Conservation (phyloP, 2,329 filamentous ascomycete species). For the Elsinoe australis region DNA sequence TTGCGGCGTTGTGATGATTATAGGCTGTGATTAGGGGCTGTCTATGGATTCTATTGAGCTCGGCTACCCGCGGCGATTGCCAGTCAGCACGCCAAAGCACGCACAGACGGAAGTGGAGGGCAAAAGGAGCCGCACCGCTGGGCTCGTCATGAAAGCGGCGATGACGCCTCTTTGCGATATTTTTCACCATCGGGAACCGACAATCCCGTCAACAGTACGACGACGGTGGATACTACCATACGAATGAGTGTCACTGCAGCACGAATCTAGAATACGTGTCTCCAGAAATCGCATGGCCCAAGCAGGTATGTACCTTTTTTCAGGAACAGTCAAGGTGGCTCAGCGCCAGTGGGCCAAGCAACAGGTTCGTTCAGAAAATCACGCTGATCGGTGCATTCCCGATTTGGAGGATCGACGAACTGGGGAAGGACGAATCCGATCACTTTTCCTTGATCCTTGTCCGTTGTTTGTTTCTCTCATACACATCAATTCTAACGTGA, state of each 20-base stretch:
- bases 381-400: slow-evolving; percentile 7
- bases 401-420: slow-evolving; percentile 10
- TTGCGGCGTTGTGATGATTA: too few relatives aligned
- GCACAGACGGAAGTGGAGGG: background rate
- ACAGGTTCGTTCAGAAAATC: slow-evolving; percentile 3
- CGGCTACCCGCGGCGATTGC: slow-evolving; percentile 1
- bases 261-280: background rate
- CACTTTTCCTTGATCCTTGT: background rate
- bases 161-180: slow-evolving; percentile 1
- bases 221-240: background rate
- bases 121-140: background rate
- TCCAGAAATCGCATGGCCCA: background rate
- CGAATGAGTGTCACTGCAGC: background rate
- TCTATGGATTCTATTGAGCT: background rate
- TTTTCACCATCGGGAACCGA: background rate
- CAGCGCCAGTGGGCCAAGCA: slow-evolving; percentile 11
- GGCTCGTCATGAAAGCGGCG: background rate
- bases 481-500: background rate
- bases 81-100: background rate
- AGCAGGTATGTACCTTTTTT: background rate
- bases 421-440: background rate
- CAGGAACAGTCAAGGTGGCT: slow-evolving; percentile 14
- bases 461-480: background rate
- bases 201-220: background rate
- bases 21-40: slow-evolving; percentile 1